Evolutionary conservation across 1,139 yeast genomes (phyloP).

Genomic region (Suhomyces chickasaworum): DNA sequence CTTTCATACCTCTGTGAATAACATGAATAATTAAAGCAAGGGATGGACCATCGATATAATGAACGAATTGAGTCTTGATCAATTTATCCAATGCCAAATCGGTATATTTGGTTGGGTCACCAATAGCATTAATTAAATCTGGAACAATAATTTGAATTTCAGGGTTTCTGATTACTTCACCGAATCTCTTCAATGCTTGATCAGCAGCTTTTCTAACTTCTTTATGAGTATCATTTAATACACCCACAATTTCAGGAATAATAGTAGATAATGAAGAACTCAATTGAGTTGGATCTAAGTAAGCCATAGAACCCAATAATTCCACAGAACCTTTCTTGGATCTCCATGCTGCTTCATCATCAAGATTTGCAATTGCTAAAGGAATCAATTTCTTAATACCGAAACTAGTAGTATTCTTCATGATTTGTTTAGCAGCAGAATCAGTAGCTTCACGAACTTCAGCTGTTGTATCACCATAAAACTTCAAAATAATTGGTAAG

Average conservation of each 20-base stretch:
- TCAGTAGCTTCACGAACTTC: conserved; percentile 92
- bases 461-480: conserved; percentile 79
- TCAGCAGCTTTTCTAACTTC: conserved; percentile 97
- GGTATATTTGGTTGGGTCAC: conserved; percentile 90
- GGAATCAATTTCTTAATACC: conserved; percentile 94
- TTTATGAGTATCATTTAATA: conserved; percentile 90
- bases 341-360: conserved; percentile 94
- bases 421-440: conserved; percentile 81
- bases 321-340: conserved; percentile 97
- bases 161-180: conserved; percentile 96
- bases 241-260: conserved; percentile 96
- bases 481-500: conserved; percentile 75
- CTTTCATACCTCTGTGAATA: conserved; percentile 92
- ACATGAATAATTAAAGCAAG: conserved; percentile 93
- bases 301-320: conserved; percentile 95
- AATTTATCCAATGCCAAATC: conserved; percentile 85
- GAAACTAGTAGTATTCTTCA: conserved; percentile 88
- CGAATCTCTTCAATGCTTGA: conserved; percentile 82
- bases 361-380: conserved; percentile 79
- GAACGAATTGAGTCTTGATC: conserved; percentile 90
- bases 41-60: conserved; percentile 97
- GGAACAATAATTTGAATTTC: conserved; percentile 94
- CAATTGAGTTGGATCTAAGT: conserved; percentile 90
- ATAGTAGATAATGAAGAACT: conserved; percentile 86
- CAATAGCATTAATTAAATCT: conserved; percentile 85